These are phyloP conservation scores for Thielaviopsis cerberus DNA, from an alignment of 2,329 filamentous ascomycete species.

Conservation along the genomic window DNA sequence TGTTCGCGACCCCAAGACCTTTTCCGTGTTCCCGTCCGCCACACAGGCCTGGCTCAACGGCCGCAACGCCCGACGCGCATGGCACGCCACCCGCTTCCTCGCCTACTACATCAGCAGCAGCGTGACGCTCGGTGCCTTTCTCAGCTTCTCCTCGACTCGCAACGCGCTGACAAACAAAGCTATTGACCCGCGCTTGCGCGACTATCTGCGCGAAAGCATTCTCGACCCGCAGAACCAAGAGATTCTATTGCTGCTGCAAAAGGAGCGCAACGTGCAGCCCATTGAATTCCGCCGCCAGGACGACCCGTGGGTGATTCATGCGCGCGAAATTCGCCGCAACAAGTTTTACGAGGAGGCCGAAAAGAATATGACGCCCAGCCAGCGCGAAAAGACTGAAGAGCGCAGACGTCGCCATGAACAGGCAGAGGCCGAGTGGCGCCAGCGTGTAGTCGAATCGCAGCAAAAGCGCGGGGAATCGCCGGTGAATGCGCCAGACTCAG, in stretches of 20 bases:
- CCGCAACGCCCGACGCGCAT: conserved; percentile 15
- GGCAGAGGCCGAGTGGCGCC: conserved; percentile 8
- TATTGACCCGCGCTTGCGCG: conserved; percentile 18
- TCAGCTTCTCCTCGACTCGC: conserved; percentile 17
- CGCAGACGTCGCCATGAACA: conserved; percentile 3
- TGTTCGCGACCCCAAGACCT: conserved; percentile 18
- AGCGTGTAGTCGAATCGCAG: not conserved
- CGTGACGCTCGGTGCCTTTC: conserved; percentile 16
- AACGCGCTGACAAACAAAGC: conserved; percentile 14
- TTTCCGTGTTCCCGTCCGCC: conserved; percentile 19
- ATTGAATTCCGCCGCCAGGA: conserved; percentile 11
- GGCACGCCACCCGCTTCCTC: conserved; percentile 22
- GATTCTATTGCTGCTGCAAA: conserved; percentile 11
- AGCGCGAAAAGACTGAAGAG: conserved; percentile 7
- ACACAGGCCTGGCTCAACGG: conserved; percentile 16
- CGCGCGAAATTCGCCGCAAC: conserved; percentile 10
- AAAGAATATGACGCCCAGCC: conserved; percentile 7
- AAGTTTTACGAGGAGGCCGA: conserved; percentile 10
- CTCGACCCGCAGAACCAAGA: conserved; percentile 11
- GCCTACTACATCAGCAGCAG: conserved; percentile 18
- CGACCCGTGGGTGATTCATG: conserved; percentile 9
- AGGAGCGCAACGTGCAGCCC: conserved; percentile 7
- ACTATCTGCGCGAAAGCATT: conserved; percentile 14
- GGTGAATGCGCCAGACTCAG: conserved; percentile 6
- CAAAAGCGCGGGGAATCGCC: not conserved